Evolutionary conservation across 2,329 filamentous ascomycete species (phyloP), one percentile per base, ranked within the genome.

Genomic region (Alternaria ethzedia): DNA sequence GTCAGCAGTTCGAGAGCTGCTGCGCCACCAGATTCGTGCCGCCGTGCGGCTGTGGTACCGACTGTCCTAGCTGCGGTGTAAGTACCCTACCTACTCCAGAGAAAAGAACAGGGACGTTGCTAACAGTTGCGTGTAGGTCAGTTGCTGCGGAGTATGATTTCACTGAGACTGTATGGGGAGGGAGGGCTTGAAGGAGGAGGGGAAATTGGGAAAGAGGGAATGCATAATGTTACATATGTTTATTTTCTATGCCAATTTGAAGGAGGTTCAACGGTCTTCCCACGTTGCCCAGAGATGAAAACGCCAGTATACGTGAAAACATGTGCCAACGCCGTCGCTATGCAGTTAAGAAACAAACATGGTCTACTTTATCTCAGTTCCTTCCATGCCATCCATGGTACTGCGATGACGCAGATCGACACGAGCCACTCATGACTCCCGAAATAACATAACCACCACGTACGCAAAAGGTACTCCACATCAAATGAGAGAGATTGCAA

Each of bases 271-370:
- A 43, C 17, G 5, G 54, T 47, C 23, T 49, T 52, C 30, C 25
- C 17, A 32, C 23, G 25, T 57, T 30, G 25, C 11, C n/a, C 26
- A 30, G 6, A 30, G 6, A 57, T n/a, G n/a, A 15, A 30, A 32
- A 47, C 41, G 54, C 51, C 30, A n/a, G 21, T 15, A 13, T 15
- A 32, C 23, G 12, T n/a, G 20, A 57, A 41, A 21, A 13, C 9
- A 52, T 36, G 25, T 28, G 17, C 62, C 61, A 77, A 77, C 77
- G 61, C 77, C 77, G 46, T 66, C 74, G 72, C 75, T 74, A 78
- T 76, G 75, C 74, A 69, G 54, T 41, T 2, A 52, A 44, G 59
- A 63, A 66, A 63, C 59, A 46, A 21, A 59, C 15, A 4, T 1
- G 2, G 2, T 26, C 50, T 71, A 81, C 66, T 80, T 80, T 50